Evolutionary conservation across 805 yeast species (phyloP), one percentile per base, ranked within the genome.

Genomic region (Nakazawaea molendinolei): DNA sequence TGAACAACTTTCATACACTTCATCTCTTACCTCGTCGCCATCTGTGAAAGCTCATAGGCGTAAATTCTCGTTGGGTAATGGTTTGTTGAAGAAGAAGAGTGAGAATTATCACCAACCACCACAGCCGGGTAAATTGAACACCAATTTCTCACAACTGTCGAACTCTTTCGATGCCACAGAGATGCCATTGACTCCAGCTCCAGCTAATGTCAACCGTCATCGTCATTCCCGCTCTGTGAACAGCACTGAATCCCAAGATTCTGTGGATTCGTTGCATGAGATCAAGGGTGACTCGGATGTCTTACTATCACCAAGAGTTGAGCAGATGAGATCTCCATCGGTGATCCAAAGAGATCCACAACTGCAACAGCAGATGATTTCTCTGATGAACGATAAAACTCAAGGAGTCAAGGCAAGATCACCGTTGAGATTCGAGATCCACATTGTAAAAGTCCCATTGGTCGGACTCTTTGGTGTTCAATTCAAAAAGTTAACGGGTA

Each of bases 391-490:
- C 25, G 31, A 17, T 5, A 28, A 37, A 24, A n/a, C n/a, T n/a
- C n/a, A n/a, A n/a, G 22, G 14, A 13, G 29, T 20, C 39, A 39
- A 28, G 43, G 56, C 50, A 29, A 63, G 72, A 44, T 69, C 78
- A 16, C 95, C 95, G 14, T 68, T 90, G 51, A 78, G 82, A 51
- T 89, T 89, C 58, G 97, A 90, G 54, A 84, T 90, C 44, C 87
- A 84, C 55, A 78, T 89, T 44, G 97, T 89, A 27, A 87, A 87
- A 55, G 94, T 89, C 32, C 95, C 95, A 31, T 69, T 89, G 46
- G 83, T 89, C 37, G 86, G 94, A 4, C 66, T 90, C 41, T 87
- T 83, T 46, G 97, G 97, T 58, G 89, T 89, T 32, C 97, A 90
- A 56, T 87, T 89, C 65, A 90, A 90, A 68, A 89, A 89, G 55